These are phyloP conservation scores for Neonectria neomacrospora DNA, from an alignment of 2,329 filamentous ascomycete genomes.

Conservation along the genomic window DNA sequence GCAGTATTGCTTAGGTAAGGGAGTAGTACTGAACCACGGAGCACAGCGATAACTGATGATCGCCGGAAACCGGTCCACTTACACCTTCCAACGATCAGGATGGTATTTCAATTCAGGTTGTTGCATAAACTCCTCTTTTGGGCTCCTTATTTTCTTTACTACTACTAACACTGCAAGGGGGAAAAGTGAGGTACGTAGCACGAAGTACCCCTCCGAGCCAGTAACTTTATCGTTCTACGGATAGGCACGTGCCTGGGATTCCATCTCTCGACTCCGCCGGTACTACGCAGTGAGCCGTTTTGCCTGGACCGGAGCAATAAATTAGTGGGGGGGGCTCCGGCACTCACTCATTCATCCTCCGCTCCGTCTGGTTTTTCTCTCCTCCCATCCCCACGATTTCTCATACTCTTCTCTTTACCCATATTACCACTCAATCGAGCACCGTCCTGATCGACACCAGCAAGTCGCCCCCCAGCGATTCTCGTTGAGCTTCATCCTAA, in stretches of 20 bases:
- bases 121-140: not conserved
- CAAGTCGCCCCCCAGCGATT: not conserved
- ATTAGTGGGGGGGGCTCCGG: not conserved
- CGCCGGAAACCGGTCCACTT: not conserved
- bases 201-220: too few species aligned
- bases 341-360: not conserved
- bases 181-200: not conserved
- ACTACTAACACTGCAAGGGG: not conserved
- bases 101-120: not conserved
- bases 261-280: not conserved
- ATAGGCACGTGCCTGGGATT: not conserved
- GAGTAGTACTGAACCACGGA: not conserved
- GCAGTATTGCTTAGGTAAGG: conserved; percentile 35
- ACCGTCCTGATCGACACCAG: not conserved
- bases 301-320: not conserved
- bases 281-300: not conserved
- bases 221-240: not conserved
- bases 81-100: not conserved
- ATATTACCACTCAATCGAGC: not conserved
- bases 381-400: conserved; percentile 7
- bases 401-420: not conserved
- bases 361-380: conserved; percentile 15
- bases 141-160: not conserved
- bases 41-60: too few species aligned
- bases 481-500: not conserved